These are phyloP conservation scores for Chlamydomonas sp. DNA, from an alignment of 139 green algal species.

Conservation along the genomic window DNA sequence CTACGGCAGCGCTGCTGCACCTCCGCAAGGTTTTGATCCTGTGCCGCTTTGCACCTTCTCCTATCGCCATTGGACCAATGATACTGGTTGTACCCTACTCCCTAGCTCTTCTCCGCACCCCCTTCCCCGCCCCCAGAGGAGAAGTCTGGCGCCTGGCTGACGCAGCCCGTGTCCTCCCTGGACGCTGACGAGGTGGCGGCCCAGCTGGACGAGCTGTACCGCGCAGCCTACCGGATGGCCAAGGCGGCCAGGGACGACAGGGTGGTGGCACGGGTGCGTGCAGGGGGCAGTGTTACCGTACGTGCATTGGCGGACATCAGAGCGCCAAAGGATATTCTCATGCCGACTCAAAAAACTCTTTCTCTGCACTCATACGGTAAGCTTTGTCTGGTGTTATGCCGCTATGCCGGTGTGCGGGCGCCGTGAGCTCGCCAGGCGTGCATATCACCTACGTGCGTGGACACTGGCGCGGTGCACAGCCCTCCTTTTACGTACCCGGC, in stretches of 20 bases:
- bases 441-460: too few relatives aligned
- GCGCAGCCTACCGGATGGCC: conserved; percentile 58
- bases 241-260: conserved; percentile 66
- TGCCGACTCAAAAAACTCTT: too few relatives aligned
- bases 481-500: not conserved
- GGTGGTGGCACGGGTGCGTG: conserved; percentile 60
- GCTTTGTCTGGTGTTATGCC: too few relatives aligned
- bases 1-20: too few relatives aligned
- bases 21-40: too few relatives aligned
- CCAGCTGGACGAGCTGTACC: conserved; percentile 49
- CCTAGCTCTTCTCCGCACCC: not conserved
- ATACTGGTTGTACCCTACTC: not conserved
- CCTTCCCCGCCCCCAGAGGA: not conserved
- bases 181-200: conserved; percentile 4
- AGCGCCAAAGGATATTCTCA: too few relatives aligned
- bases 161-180: not conserved
- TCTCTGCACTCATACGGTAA: too few relatives aligned
- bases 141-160: conserved; percentile 9
- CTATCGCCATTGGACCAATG: not conserved
- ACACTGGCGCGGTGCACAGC: too few relatives aligned
- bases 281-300: not conserved
- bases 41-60: not conserved
- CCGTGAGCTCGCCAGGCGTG: too few relatives aligned
- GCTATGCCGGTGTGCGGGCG: too few relatives aligned
- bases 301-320: not conserved